These are phyloP conservation scores for Metroxylon sagu DNA, from an alignment of 176 grass and related monocot species.

Conservation along the genomic window DNA sequence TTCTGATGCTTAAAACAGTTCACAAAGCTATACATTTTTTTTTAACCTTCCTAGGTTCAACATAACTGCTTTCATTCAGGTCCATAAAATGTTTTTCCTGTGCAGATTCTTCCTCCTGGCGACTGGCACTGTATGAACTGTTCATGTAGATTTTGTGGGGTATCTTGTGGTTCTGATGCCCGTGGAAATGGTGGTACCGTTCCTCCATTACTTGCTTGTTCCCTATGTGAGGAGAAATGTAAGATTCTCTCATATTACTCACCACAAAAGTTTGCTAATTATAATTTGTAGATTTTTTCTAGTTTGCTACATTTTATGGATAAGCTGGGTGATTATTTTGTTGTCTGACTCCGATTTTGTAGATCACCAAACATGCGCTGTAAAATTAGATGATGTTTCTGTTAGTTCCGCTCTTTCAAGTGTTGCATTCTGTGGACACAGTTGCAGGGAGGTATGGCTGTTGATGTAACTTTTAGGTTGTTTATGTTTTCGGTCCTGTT, in stretches of 20 bases:
- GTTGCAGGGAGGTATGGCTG: conserved; percentile 72
- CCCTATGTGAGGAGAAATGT: conserved; percentile 90
- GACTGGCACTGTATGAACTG: conserved; percentile 92
- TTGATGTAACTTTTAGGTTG: background rate
- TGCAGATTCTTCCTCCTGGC: conserved; percentile 79
- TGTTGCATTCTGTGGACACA: conserved; percentile 52
- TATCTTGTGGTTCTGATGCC: conserved; percentile 19
- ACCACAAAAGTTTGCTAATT: no score
- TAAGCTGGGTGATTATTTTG: no score
- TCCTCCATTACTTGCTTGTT: conserved; percentile 53
- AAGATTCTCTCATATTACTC: conserved; percentile 19
- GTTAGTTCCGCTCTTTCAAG: conserved; percentile 8
- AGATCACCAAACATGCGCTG: conserved; percentile 70
- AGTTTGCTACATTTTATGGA: no score
- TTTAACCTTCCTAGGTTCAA: no score
- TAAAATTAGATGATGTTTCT: conserved; percentile 27
- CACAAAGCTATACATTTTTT: no score
- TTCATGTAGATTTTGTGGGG: conserved; percentile 68
- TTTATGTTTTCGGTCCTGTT: no score
- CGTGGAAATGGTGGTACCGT: conserved; percentile 28
- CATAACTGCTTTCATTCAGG: no score
- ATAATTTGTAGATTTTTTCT: no score
- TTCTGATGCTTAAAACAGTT: no score
- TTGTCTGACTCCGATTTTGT: conserved; percentile 13
- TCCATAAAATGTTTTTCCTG: conserved; percentile 1